Evolutionary conservation across 768 basidiomycete species (phyloP).

Genomic region (Mycena polygramma): DNA sequence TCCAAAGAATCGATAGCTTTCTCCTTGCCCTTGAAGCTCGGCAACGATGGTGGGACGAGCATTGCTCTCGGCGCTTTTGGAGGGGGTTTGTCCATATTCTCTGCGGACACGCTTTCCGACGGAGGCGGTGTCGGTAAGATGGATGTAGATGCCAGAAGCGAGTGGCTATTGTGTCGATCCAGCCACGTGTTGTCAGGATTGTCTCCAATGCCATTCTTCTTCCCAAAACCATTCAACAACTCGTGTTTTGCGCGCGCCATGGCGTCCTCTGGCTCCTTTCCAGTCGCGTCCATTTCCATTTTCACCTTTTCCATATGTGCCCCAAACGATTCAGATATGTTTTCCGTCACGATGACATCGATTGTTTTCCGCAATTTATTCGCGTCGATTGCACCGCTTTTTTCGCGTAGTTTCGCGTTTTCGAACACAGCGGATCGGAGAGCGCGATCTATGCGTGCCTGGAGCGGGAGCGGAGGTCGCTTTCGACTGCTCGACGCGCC

Average conservation of each 20-base stretch:
- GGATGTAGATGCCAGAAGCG: conserved; percentile 30
- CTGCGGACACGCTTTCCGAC: conserved; percentile 12
- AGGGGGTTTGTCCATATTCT: conserved; percentile 18
- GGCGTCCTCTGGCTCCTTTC: conserved; percentile 12
- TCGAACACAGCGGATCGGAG: conserved; percentile 18
- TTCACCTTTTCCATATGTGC: conserved; percentile 32
- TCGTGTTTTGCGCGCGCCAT: conserved; percentile 22
- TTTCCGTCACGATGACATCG: conserved; percentile 21
- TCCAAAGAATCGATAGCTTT: conserved; percentile 19
- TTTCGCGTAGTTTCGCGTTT: conserved; percentile 24
- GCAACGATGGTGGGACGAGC: conserved; percentile 1
- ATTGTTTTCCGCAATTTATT: conserved; percentile 21
- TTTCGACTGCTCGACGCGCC: conserved; percentile 14
- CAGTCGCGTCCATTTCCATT: conserved; percentile 16
- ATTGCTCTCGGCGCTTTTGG: conserved; percentile 30
- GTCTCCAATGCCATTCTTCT: conserved; percentile 9
- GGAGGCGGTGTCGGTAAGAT: conserved; percentile 29
- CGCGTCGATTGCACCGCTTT: neutral
- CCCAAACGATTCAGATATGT: conserved; percentile 18
- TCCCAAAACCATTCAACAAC: conserved; percentile 24
- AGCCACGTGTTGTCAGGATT: conserved; percentile 19
- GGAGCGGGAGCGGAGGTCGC: conserved; percentile 7
- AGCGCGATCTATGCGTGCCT: conserved; percentile 20
- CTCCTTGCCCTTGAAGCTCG: conserved; percentile 33
- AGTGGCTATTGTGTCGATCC: conserved; percentile 27